These are phyloP conservation scores for Quercus glauca DNA, from an alignment of 306 rosid genomes.

Conservation along the genomic window DNA sequence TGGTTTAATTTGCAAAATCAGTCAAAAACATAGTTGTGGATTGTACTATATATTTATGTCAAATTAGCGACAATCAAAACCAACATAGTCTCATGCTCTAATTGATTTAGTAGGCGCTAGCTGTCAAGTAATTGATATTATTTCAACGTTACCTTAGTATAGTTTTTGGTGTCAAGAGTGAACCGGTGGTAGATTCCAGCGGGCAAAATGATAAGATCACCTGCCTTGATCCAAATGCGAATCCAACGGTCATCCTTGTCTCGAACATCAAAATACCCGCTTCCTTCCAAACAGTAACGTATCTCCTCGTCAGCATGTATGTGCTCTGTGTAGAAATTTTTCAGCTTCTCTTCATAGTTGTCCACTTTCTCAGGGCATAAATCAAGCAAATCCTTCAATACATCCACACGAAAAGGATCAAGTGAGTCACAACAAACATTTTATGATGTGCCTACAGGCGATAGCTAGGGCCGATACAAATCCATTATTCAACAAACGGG, in stretches of 20 bases:
- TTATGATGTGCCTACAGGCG: background rate
- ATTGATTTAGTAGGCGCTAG: no score
- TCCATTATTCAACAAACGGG: background rate
- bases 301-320: constrained; percentile 95
- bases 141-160: constrained; percentile 56
- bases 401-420: background rate
- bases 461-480: no score
- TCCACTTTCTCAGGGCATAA: constrained; percentile 72
- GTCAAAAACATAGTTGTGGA: background rate
- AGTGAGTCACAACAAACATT: background rate
- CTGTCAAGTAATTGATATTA: no score
- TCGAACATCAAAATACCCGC: constrained; percentile 85
- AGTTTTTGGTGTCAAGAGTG: constrained; percentile 75
- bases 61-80: no score
- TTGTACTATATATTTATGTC: background rate
- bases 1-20: background rate
- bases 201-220: constrained; percentile 93
- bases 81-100: no score
- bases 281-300: constrained; percentile 80
- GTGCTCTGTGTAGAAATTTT: constrained; percentile 88
- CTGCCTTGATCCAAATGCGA: constrained; percentile 78
- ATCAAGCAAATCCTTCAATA: constrained; percentile 72
- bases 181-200: constrained; percentile 93
- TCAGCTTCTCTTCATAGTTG: constrained; percentile 77
- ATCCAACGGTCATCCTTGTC: constrained; percentile 82